These are phyloP conservation scores for Nigrospora sphaerica DNA, from an alignment of 2,329 filamentous ascomycete species.

Conservation along the genomic window DNA sequence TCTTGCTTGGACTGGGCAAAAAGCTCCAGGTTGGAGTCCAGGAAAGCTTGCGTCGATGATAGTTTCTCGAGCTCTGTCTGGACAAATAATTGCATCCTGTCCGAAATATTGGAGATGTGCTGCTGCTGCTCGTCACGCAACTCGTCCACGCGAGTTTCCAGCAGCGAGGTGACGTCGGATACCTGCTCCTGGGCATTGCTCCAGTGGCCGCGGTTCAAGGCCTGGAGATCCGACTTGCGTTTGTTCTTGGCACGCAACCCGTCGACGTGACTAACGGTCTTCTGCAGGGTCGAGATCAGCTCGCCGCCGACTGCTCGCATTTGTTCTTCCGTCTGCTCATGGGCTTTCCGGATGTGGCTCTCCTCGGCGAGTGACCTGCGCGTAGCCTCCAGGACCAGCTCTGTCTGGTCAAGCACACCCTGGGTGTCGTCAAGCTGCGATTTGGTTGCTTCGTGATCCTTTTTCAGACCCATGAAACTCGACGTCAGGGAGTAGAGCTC, in stretches of 20 bases:
- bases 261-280: slow-evolving; percentile 72
- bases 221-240: slow-evolving; percentile 77
- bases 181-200: slow-evolving; percentile 68
- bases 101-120: slow-evolving; percentile 60
- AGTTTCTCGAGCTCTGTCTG: slow-evolving; percentile 66
- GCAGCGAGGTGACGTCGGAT: slow-evolving; percentile 64
- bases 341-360: slow-evolving; percentile 69
- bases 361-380: slow-evolving; percentile 74
- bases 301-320: slow-evolving; percentile 67
- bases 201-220: slow-evolving; percentile 74
- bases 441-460: slow-evolving; percentile 76
- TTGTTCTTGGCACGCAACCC: slow-evolving; percentile 81
- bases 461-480: slow-evolving; percentile 81
- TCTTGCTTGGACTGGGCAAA: slow-evolving; percentile 64
- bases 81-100: slow-evolving; percentile 72
- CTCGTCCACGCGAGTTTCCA: slow-evolving; percentile 67
- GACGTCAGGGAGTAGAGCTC: slow-evolving; percentile 83
- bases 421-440: slow-evolving; percentile 71
- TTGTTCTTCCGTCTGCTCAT: slow-evolving; percentile 75
- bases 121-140: slow-evolving; percentile 68
- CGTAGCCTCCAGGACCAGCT: slow-evolving; percentile 73
- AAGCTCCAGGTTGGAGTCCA: slow-evolving; percentile 60
- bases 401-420: slow-evolving; percentile 77
- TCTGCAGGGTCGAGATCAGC: slow-evolving; percentile 70
- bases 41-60: slow-evolving; percentile 59